Evolutionary conservation across 257 asterid genomes (phyloP).

Genomic region (Primulina tabacum): DNA sequence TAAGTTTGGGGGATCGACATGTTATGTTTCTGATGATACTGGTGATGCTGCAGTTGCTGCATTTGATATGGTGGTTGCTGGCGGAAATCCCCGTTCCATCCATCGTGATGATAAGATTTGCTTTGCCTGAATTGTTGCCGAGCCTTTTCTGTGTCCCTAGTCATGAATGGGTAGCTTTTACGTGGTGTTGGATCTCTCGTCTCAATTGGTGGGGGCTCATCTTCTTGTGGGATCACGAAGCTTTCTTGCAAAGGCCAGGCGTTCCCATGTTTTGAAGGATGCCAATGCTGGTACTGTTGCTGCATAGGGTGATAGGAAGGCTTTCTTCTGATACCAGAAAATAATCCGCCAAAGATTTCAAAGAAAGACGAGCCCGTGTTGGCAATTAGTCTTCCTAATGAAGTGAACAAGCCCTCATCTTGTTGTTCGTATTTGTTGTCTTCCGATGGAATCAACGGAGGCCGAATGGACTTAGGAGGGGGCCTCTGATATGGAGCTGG

Average conservation of each 20-base stretch:
- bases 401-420: constrained; percentile 61
- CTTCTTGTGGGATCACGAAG: constrained; percentile 60
- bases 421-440: constrained; percentile 60
- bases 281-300: constrained; percentile 36
- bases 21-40: constrained; percentile 64
- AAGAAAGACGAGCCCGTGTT: constrained; percentile 57
- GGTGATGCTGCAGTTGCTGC: constrained; percentile 44
- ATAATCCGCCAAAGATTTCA: constrained; percentile 63
- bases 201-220: constrained; percentile 63
- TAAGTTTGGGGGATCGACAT: constrained; percentile 59
- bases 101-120: constrained; percentile 39
- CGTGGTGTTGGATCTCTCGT: constrained; percentile 57
- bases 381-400: constrained; percentile 55
- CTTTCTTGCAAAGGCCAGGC: constrained; percentile 75
- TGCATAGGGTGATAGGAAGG: constrained; percentile 33
- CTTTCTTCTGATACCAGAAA: constrained; percentile 51
- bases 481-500: constrained; percentile 62
- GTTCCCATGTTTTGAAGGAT: constrained; percentile 31
- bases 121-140: constrained; percentile 44
- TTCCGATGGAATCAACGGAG: constrained; percentile 70
- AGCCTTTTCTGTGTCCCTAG: constrained; percentile 45
- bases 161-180: constrained; percentile 39
- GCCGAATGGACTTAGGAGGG: constrained; percentile 49
- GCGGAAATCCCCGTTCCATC: constrained; percentile 47
- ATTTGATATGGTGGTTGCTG: constrained; percentile 33